Evolutionary conservation across 768 basidiomycete genomes (phyloP).

Genomic region (Tricholoma furcatifolium): DNA sequence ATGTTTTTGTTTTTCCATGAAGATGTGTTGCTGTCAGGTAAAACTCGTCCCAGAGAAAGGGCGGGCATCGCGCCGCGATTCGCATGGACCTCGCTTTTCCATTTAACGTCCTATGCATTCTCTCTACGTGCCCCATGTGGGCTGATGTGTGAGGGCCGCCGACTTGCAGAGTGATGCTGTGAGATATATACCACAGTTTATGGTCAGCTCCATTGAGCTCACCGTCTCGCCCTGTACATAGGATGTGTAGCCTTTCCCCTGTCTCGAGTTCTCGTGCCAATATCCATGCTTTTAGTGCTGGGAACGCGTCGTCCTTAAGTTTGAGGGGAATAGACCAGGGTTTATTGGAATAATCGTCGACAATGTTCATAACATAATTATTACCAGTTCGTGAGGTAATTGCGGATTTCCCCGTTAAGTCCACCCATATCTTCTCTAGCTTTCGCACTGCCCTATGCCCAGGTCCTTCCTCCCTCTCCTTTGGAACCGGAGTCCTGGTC

Average conservation of each 20-base stretch:
- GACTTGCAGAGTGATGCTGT: background rate
- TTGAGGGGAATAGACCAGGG: background rate
- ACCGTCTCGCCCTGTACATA: background rate
- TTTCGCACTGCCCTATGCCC: no score
- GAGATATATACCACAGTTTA: background rate
- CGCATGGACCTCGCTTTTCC: no score
- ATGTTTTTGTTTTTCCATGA: constrained; percentile 7
- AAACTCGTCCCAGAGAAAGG: no score
- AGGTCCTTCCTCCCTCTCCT: no score
- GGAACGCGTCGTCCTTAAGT: background rate
- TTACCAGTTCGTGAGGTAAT: no score
- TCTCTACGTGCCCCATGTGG: background rate
- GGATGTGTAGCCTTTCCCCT: background rate
- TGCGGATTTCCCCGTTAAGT: no score
- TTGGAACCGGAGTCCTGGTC: background rate
- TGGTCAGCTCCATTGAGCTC: background rate
- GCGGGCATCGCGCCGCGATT: no score
- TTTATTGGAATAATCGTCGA: no score
- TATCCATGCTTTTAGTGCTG: background rate
- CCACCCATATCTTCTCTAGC: no score
- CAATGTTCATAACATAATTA: no score
- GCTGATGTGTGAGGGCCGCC: background rate
- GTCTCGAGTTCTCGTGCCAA: no score
- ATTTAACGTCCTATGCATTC: constrained; percentile 31
- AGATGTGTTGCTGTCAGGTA: constrained; percentile 22